phyloP scores from a whole-genome alignment of 176 grass and related monocot species.

The Raddia distichophylla region DNA sequence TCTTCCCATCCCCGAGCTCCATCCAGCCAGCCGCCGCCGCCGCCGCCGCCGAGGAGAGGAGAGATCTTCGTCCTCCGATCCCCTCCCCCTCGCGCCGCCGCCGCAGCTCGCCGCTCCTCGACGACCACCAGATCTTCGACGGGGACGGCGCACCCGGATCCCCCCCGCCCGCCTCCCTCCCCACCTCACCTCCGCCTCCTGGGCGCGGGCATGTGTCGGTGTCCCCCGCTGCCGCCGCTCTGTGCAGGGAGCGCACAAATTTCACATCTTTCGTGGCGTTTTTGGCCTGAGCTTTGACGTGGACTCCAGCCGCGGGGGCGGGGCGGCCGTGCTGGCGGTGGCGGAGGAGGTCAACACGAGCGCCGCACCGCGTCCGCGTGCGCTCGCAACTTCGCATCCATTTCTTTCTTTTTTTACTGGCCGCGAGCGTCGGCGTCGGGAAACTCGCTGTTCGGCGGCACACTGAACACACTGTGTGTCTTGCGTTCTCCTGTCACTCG shows the following conservation, averaged over 20 bases:
- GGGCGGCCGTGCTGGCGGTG: not conserved
- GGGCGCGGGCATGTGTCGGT: slow-evolving; percentile 42
- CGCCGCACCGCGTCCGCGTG: not conserved
- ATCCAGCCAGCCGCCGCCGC: slow-evolving; percentile 13
- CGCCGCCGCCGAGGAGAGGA: not conserved
- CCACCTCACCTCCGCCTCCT: not conserved
- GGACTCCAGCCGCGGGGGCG: slow-evolving; percentile 28
- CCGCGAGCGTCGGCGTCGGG: too few relatives aligned
- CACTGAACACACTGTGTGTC: too few relatives aligned
- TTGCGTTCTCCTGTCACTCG: not conserved
- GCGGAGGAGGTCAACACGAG: slow-evolving; percentile 22
- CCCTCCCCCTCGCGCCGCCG: not conserved
- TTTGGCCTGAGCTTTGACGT: slow-evolving; percentile 45
- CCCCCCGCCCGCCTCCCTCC: not conserved
- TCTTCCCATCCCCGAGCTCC: slow-evolving; percentile 36
- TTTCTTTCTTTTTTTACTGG: too few relatives aligned
- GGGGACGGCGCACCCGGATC: slow-evolving; percentile 49
- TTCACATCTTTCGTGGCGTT: not conserved
- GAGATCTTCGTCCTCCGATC: slow-evolving; percentile 14
- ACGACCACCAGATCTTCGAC: slow-evolving; percentile 49
- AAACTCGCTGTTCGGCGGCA: not conserved
- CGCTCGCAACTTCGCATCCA: too few relatives aligned
- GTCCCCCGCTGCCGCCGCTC: slow-evolving; percentile 39
- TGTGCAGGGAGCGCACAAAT: not conserved
- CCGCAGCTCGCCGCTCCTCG: not conserved